Percentiles rank a stretch among this genome's conserved stretches.
These are phyloP conservation scores for Cladobotryum protrusum DNA, from an alignment of 2,329 filamentous ascomycete genomes.

Conservation along the genomic window DNA sequence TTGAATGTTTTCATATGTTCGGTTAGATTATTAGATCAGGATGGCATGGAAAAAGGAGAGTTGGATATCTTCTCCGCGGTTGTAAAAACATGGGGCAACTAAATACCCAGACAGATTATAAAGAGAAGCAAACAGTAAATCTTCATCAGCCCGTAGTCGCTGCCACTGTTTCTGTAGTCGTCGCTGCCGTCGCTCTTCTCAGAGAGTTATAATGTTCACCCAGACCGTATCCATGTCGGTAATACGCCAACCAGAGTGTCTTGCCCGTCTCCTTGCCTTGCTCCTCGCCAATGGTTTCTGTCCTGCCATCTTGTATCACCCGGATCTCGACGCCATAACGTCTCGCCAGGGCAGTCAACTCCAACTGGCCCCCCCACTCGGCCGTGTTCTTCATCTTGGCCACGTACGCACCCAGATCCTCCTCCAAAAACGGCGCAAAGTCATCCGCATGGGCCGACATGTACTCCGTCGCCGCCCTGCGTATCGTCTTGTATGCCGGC, in stretches of 20 bases:
- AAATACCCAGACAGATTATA: too few relatives aligned
- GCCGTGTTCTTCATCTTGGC: conserved; percentile 76
- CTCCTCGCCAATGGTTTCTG: conserved; percentile 61
- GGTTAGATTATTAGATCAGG: too few relatives aligned
- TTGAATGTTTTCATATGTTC: too few relatives aligned
- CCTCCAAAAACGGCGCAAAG: conserved; percentile 82
- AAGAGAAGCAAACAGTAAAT: too few relatives aligned
- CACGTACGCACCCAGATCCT: conserved; percentile 67
- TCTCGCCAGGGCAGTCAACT: conserved; percentile 77
- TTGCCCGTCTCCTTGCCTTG: conserved; percentile 48
- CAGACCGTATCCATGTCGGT: conserved; percentile 85
- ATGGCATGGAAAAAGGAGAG: too few relatives aligned
- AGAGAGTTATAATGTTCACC: conserved; percentile 98
- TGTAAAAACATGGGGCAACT: too few relatives aligned
- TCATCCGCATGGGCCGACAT: conserved; percentile 70
- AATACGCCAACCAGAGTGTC: conserved; percentile 83
- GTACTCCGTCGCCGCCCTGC: conserved; percentile 68
- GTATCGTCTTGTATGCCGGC: conserved; percentile 58
- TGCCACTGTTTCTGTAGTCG: conserved; percentile 6
- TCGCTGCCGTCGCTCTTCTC: conserved; percentile 34
- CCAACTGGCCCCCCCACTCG: conserved; percentile 93
- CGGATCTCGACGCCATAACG: conserved; percentile 75
- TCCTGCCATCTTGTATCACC: conserved; percentile 77
- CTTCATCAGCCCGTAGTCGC: conserved; percentile 3
- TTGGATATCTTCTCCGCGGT: too few relatives aligned